Evolutionary conservation across 139 green algal genomes (phyloP).

Genomic region (Trebouxia sp.): DNA sequence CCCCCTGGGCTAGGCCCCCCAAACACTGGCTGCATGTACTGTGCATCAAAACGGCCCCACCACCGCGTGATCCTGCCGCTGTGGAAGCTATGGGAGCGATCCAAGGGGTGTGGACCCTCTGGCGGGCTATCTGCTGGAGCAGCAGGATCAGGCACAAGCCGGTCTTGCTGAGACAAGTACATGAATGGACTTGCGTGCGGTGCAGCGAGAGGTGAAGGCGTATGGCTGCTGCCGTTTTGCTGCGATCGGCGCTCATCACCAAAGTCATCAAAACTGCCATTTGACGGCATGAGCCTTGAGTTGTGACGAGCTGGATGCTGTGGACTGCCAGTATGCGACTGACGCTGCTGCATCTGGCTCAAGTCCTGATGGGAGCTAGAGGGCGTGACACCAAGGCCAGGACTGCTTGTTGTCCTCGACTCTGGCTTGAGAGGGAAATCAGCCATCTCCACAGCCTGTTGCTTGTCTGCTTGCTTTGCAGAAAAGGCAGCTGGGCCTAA

Average conservation of each 20-base stretch:
- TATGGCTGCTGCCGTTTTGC: neutral
- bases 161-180: neutral
- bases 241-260: conserved; percentile 1
- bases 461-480: neutral
- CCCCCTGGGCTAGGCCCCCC: conserved; percentile 35
- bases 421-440: neutral
- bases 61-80: conserved; percentile 26
- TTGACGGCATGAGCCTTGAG: neutral
- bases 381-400: neutral
- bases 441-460: neutral
- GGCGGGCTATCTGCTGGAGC: neutral
- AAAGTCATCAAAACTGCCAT: conserved; percentile 1
- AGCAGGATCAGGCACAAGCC: neutral
- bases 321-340: neutral
- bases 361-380: neutral
- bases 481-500: neutral
- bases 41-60: conserved; percentile 53
- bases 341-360: neutral
- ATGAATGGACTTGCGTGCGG: neutral
- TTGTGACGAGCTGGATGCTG: neutral
- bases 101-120: neutral
- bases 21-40: conserved; percentile 59
- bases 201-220: neutral
- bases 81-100: conserved; percentile 7
- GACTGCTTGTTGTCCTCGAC: conserved; percentile 3